These are phyloP conservation scores for Inonotus obliquus DNA, from an alignment of 1,284 basidiomycete genomes.

Conservation along the genomic window DNA sequence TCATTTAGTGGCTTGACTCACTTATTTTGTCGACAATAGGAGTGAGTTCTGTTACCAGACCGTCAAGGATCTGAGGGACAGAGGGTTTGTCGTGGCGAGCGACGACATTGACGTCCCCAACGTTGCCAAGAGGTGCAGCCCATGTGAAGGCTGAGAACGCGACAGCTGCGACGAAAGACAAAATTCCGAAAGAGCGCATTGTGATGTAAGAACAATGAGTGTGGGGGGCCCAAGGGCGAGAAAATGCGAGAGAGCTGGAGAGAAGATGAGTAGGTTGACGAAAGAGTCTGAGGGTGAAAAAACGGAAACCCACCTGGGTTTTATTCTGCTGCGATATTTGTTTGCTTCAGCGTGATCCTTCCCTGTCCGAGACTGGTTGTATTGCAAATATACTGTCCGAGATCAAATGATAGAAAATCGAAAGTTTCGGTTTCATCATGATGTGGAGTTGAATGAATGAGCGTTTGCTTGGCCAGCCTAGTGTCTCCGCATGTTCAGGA, in stretches of 20 bases:
- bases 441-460: neutral
- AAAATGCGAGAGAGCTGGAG: neutral
- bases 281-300: neutral
- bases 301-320: neutral
- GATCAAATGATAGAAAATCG: neutral
- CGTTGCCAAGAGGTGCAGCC: slow-evolving; percentile 24
- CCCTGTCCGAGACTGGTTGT: neutral
- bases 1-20: slow-evolving; percentile 26
- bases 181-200: slow-evolving; percentile 44
- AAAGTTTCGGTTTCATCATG: slow-evolving; percentile 7
- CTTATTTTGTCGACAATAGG: slow-evolving; percentile 28
- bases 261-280: neutral
- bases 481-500: neutral
- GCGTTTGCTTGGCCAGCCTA: neutral
- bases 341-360: neutral
- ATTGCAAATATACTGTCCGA: neutral
- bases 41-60: slow-evolving; percentile 23
- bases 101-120: neutral
- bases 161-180: slow-evolving; percentile 35
- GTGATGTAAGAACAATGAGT: slow-evolving; percentile 31
- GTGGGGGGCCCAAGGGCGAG: slow-evolving; percentile 25
- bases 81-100: slow-evolving; percentile 15
- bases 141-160: slow-evolving; percentile 30
- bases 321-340: neutral
- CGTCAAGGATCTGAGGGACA: slow-evolving; percentile 25